phyloP scores from a whole-genome alignment of 192 early-diverging fungal genomes.

The Backusella sp. region DNA sequence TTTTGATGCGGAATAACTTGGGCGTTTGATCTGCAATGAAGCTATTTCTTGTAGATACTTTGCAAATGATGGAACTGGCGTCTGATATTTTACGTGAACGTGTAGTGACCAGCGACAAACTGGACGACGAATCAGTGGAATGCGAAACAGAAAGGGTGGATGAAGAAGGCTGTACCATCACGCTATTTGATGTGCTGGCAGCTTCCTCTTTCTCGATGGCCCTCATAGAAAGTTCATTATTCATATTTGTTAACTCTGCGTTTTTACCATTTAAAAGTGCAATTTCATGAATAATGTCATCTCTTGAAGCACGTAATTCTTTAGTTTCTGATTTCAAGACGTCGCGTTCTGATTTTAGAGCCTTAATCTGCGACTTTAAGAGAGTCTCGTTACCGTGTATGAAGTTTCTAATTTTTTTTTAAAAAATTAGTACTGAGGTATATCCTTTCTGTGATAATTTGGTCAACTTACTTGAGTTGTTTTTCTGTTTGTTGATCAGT shows the following conservation, averaged over 20 bases:
- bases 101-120: constrained; percentile 6
- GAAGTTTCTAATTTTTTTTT: not conserved
- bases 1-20: constrained; percentile 57
- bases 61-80: not conserved
- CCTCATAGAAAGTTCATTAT: constrained; percentile 51
- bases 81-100: constrained; percentile 5
- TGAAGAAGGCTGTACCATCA: constrained; percentile 34
- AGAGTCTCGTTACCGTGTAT: constrained; percentile 38
- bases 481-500: constrained; percentile 1
- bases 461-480: constrained; percentile 33
- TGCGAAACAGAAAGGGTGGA: not conserved
- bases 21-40: constrained; percentile 30
- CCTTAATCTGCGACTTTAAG: constrained; percentile 47
- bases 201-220: constrained; percentile 35
- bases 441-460: constrained; percentile 34
- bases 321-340: constrained; percentile 41
- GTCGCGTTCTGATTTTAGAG: constrained; percentile 47
- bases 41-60: constrained; percentile 3
- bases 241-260: constrained; percentile 52
- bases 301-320: constrained; percentile 38
- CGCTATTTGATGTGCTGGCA: constrained; percentile 11
- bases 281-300: constrained; percentile 52
- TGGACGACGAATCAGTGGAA: constrained; percentile 10
- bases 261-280: constrained; percentile 51
- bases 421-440: not conserved